These are phyloP conservation scores for Prunus mongolica DNA, from an alignment of 306 rosid species.

Conservation along the genomic window DNA sequence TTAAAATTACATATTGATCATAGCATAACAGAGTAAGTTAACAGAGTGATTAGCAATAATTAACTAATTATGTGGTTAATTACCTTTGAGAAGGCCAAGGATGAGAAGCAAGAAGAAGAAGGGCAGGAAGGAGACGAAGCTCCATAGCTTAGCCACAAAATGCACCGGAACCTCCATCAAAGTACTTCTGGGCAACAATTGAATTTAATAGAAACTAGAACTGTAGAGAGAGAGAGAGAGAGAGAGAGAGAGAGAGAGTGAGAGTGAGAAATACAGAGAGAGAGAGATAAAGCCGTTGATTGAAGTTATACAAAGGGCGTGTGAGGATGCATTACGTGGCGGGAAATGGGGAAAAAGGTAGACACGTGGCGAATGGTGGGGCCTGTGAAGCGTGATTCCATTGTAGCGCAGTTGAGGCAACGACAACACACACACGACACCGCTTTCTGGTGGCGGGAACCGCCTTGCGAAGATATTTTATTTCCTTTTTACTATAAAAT, in stretches of 20 bases:
- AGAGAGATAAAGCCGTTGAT: neutral
- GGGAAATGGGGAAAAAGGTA: neutral
- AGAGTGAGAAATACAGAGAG: neutral
- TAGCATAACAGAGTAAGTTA: neutral
- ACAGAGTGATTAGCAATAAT: neutral
- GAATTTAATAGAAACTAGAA: neutral
- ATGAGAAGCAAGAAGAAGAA: slow-evolving; percentile 61
- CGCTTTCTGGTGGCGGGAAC: slow-evolving; percentile 9
- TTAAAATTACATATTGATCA: neutral
- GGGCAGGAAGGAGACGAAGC: slow-evolving; percentile 58
- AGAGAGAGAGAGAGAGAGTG: neutral
- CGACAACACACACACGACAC: neutral
- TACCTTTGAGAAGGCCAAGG: slow-evolving; percentile 74
- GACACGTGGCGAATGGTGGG: neutral
- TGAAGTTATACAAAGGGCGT: neutral
- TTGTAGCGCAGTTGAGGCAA: neutral
- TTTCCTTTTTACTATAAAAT: neutral
- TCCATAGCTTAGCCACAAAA: slow-evolving; percentile 43
- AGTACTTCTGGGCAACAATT: neutral
- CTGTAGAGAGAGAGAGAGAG: neutral
- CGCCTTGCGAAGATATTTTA: neutral
- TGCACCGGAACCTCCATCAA: slow-evolving; percentile 43
- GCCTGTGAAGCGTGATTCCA: neutral
- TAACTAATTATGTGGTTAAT: neutral
- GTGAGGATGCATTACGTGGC: slow-evolving; percentile 2